phyloP scores from a whole-genome alignment of 805 yeast species.

The Ogataea ganodermae region DNA sequence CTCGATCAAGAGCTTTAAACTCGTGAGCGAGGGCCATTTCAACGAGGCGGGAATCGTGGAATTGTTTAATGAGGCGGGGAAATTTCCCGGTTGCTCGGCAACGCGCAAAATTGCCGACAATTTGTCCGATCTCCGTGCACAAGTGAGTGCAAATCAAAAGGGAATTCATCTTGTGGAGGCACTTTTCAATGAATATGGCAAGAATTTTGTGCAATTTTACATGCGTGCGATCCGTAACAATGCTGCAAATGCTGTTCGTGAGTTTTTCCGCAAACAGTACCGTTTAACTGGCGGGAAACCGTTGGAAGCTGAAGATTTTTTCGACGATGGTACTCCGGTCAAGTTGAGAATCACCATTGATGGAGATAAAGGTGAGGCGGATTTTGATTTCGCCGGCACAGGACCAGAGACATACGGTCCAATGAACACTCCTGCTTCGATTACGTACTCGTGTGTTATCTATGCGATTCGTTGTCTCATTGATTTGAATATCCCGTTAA shows the following conservation, averaged over 20 bases:
- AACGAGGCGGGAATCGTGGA: conserved; percentile 51
- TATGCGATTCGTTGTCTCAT: conserved; percentile 54
- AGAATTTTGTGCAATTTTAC: conserved; percentile 42
- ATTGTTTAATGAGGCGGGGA: conserved; percentile 48
- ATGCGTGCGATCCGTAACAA: conserved; percentile 46
- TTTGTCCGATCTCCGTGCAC: conserved; percentile 47
- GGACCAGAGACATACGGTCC: conserved; percentile 54
- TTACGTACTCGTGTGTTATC: conserved; percentile 53
- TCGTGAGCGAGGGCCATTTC: conserved; percentile 48
- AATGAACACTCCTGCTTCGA: conserved; percentile 57
- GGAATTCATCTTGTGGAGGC: conserved; percentile 45
- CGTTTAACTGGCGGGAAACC: conserved; percentile 33
- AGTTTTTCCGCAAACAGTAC: conserved; percentile 42
- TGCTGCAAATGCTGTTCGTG: conserved; percentile 45
- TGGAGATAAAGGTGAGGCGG: conserved; percentile 42
- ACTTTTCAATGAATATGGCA: conserved; percentile 44
- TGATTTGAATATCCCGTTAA: conserved; percentile 53
- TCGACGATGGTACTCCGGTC: conserved; percentile 59
- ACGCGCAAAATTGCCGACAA: conserved; percentile 54
- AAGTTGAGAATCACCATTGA: conserved; percentile 44
- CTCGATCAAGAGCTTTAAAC: conserved; percentile 49
- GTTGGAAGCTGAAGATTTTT: conserved; percentile 45
- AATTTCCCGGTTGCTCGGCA: conserved; percentile 53
- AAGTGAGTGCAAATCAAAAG: conserved; percentile 49
- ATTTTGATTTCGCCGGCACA: conserved; percentile 53